These are phyloP conservation scores for Xanthoceras sorbifolium DNA, from an alignment of 345 rosid genomes.

Conservation along the genomic window DNA sequence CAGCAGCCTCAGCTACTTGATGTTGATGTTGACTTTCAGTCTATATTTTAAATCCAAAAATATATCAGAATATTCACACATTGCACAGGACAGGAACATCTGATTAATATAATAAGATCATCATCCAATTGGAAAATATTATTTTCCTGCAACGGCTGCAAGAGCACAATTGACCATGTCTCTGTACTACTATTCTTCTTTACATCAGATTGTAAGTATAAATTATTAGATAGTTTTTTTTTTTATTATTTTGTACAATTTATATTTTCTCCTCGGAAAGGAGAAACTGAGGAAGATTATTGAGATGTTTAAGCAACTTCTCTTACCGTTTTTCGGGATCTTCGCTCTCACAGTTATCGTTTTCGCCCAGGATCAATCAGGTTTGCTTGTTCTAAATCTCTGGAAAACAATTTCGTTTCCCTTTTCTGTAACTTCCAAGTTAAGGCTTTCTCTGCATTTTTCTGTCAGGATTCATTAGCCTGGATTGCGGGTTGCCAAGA, in stretches of 20 bases:
- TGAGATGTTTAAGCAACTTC: background rate
- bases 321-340: background rate
- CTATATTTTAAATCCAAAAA: background rate
- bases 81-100: background rate
- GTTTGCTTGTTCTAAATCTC: background rate
- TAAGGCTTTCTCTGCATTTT: background rate
- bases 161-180: background rate
- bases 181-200: background rate
- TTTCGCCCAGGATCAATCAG: background rate
- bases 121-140: background rate
- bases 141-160: background rate
- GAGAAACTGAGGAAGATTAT: background rate
- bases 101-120: background rate
- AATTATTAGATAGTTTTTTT: background rate
- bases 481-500: conserved; percentile 37
- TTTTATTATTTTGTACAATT: background rate
- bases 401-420: background rate
- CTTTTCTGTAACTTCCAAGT: background rate
- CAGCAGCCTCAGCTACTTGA: background rate
- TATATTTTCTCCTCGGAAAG: background rate
- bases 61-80: background rate
- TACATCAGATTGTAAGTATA: background rate
- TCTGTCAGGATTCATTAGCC: conserved; percentile 43
- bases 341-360: background rate
- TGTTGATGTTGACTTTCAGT: background rate